Conservation (phyloP, 805 yeast species). For the Alloascoidea hylecoeti region DNA sequence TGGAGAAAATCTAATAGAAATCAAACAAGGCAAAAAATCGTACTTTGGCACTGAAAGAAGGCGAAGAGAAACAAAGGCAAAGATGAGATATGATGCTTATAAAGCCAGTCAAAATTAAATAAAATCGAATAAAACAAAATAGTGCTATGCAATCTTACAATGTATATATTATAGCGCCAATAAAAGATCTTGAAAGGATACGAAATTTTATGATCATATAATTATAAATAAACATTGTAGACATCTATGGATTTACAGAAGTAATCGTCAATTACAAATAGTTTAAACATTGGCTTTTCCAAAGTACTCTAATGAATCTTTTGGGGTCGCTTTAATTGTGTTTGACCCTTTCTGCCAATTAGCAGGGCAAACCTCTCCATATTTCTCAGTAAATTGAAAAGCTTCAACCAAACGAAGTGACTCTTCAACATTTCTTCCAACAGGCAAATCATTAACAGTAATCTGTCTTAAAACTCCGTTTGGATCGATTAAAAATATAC, state of each 20-base stretch:
- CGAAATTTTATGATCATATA: background rate
- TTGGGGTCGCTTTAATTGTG: slow-evolving; percentile 77
- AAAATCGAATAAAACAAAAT: no score
- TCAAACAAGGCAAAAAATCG: slow-evolving; percentile 56
- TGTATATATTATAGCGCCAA: no score
- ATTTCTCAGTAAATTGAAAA: slow-evolving; percentile 97
- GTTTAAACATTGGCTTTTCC: slow-evolving; percentile 44
- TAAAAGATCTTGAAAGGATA: background rate
- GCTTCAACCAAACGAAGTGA: slow-evolving; percentile 95
- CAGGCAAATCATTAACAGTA: slow-evolving; percentile 98
- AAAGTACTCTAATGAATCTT: slow-evolving; percentile 71
- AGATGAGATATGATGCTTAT: slow-evolving; percentile 39
- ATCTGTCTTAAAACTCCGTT: slow-evolving; percentile 88
- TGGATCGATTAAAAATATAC: slow-evolving; percentile 96
- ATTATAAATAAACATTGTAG: background rate
- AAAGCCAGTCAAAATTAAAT: no score
- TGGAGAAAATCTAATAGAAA: slow-evolving; percentile 39
- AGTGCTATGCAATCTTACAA: no score
- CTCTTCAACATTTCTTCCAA: slow-evolving; percentile 98
- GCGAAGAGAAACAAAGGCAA: slow-evolving; percentile 51
- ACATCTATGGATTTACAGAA: background rate
- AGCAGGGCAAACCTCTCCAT: slow-evolving; percentile 99
- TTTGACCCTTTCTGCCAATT: slow-evolving; percentile 97
- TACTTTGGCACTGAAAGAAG: slow-evolving; percentile 80
- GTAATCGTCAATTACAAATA: background rate